Evolutionary conservation across 2,329 filamentous ascomycete genomes (phyloP).

Genomic region (Malbranchea cinnamomea): DNA sequence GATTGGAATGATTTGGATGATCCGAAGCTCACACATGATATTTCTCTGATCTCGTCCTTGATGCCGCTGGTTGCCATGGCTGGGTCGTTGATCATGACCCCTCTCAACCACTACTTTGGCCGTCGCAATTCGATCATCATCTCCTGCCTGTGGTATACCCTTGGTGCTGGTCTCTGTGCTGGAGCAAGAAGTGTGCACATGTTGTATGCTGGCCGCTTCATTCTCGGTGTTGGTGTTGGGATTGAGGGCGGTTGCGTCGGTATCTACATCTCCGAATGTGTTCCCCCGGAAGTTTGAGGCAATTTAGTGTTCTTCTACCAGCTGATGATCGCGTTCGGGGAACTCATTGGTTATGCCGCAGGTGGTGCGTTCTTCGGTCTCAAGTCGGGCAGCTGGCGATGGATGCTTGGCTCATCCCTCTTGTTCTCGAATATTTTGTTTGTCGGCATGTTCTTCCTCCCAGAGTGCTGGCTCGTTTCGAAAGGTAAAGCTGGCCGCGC

Average conservation of each 20-base stretch:
- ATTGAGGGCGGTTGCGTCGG: constrained; percentile 61
- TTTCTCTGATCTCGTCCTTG: constrained; percentile 47
- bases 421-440: constrained; percentile 52
- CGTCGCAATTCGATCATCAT: constrained; percentile 55
- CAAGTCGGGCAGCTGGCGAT: constrained; percentile 55
- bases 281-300: constrained; percentile 50
- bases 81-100: constrained; percentile 51
- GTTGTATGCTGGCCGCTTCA: constrained; percentile 53
- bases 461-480: no score
- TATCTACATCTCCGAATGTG: constrained; percentile 56
- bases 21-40: constrained; percentile 37
- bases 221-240: constrained; percentile 56
- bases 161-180: constrained; percentile 54
- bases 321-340: constrained; percentile 60
- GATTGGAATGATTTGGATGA: constrained; percentile 48
- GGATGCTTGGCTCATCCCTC: constrained; percentile 57
- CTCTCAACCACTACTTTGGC: constrained; percentile 52
- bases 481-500: no score
- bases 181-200: constrained; percentile 54
- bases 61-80: constrained; percentile 60
- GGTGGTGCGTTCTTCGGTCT: constrained; percentile 60
- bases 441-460: no score
- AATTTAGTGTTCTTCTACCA: constrained; percentile 63
- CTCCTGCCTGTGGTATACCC: constrained; percentile 53
- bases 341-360: constrained; percentile 58